phyloP scores from a whole-genome alignment of 768 basidiomycete genomes.

The Phaeolepiota aurea region DNA sequence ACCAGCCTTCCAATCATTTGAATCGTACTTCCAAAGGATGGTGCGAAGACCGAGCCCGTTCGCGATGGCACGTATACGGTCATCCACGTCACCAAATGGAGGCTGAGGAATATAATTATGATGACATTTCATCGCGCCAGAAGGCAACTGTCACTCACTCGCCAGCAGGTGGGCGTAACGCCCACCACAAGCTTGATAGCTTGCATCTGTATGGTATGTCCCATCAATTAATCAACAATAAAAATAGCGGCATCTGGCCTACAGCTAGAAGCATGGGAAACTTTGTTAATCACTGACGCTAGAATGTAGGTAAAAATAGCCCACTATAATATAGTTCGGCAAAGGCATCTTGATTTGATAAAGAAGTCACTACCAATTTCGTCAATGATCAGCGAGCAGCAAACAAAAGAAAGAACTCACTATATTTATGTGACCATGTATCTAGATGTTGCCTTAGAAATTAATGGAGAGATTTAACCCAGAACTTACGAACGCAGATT shows the following conservation, averaged over 20 bases:
- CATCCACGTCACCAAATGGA: slow-evolving; percentile 63
- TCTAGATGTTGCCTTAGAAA: slow-evolving; percentile 17
- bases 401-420: slow-evolving; percentile 19
- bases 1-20: slow-evolving; percentile 67
- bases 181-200: slow-evolving; percentile 46
- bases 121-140: not conserved
- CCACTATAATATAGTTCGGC: slow-evolving; percentile 73
- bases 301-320: slow-evolving; percentile 10
- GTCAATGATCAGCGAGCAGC: not conserved
- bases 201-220: slow-evolving; percentile 27
- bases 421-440: slow-evolving; percentile 49
- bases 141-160: slow-evolving; percentile 24
- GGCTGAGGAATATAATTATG: slow-evolving; percentile 24
- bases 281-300: not conserved
- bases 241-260: not conserved
- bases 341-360: slow-evolving; percentile 58
- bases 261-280: not conserved
- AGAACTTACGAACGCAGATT: slow-evolving; percentile 47
- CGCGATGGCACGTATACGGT: slow-evolving; percentile 68
- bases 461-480: not conserved
- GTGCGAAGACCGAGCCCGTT: slow-evolving; percentile 60
- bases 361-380: slow-evolving; percentile 46
- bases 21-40: slow-evolving; percentile 66
- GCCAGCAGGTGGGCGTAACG: slow-evolving; percentile 54
- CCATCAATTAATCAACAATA: not conserved